Conservation (phyloP, 2,329 filamentous ascomycete genomes). For the Pleoardoris graminearum region DNA sequence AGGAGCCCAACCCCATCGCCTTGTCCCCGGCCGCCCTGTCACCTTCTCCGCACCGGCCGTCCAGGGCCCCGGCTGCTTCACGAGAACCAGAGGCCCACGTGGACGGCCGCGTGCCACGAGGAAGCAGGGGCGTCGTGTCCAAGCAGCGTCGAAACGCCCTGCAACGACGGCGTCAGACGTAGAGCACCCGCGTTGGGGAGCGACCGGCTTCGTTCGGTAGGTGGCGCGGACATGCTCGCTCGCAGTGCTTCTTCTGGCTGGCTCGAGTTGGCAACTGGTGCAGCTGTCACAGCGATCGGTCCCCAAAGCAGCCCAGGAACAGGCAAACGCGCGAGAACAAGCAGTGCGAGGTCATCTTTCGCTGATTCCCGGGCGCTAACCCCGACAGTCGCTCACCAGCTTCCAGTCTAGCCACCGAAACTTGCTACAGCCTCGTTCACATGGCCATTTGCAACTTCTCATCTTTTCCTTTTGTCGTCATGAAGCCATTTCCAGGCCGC, state of each 20-base stretch:
- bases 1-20: slow-evolving; percentile 2
- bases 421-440: too few species aligned
- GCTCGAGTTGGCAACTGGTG: too few species aligned
- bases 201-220: too few species aligned
- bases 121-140: neutral
- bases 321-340: neutral
- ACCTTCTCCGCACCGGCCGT: neutral
- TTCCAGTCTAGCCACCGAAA: neutral
- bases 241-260: too few species aligned
- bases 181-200: too few species aligned
- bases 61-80: slow-evolving; percentile 1
- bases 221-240: neutral
- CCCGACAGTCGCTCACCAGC: neutral
- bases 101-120: slow-evolving; percentile 10
- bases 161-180: too few species aligned
- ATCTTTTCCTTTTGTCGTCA: too few species aligned
- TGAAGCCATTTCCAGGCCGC: too few species aligned
- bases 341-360: neutral
- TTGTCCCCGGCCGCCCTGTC: neutral
- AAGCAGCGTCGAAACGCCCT: neutral
- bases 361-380: neutral
- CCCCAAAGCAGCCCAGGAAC: too few species aligned
- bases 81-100: slow-evolving; percentile 10
- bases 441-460: too few species aligned
- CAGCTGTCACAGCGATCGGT: too few species aligned